Base-by-base conservation (phyloP, 768 basidiomycete genomes). In the Hemileccinum impolitum region DNA sequence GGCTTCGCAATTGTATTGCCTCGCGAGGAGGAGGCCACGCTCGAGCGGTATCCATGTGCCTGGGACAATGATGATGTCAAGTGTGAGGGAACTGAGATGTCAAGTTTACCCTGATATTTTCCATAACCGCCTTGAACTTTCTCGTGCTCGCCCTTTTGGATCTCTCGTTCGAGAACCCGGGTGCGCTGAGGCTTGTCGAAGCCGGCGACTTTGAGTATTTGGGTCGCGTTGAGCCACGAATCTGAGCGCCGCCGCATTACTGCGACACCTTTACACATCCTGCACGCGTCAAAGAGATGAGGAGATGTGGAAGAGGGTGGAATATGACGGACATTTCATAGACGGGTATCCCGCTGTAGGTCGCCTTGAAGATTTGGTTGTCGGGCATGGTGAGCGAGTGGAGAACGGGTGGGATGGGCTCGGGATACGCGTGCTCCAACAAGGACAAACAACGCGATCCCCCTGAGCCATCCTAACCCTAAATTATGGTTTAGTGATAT, bases 71-170 rank as follows among this genome's bases (percentile, higher is more conserved):
- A 31, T 35, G 39, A 30, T 23, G 14, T 54, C 28, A 25, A 26
- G 26, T 26, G 14, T 17, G 30, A 23, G 21, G 28, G 21, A 26
- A 10, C 7, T 2, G 9, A 59, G 47, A 38, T 23, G 30, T 34
- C 30, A 49, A n/a, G 61, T 79, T 54, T 43, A 94, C 96, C 96
- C 77, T 99, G 96, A 66, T 98, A 98, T 71, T 99, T 99, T 58
- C 96, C 96, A 68, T 98, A 99, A 3, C 96, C 96, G 19, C 96
- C 96, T 68, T 99, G 96, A 0, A 99, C 94, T 67, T 99, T 99
- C 71, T 98, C 95, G 68, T 99, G 96, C 59, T 93, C 90, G 23
- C 94, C 96, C 66, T 98, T 98, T 67, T 99, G 96, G 7, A 99
- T 86, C 71, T 99, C 96, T 56, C 96, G 82, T 70, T 99, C 96